Conservation (phyloP, 2,329 filamentous ascomycete genomes). For the Davidsoniella neocaledoniae region DNA sequence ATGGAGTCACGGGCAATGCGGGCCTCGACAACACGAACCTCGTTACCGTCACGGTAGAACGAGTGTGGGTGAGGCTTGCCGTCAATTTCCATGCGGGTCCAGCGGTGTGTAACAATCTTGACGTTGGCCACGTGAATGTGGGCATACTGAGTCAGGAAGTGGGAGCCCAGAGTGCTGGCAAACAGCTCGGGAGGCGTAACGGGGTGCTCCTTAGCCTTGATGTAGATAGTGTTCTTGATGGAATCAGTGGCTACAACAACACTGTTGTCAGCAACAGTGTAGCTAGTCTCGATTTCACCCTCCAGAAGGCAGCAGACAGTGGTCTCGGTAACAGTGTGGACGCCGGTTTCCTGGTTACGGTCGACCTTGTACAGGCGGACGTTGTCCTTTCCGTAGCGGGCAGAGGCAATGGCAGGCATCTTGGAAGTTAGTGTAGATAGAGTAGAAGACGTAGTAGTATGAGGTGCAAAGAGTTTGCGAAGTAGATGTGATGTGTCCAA, state of each 20-base stretch:
- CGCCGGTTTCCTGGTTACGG: conserved; percentile 55
- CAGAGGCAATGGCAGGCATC: conserved; percentile 43
- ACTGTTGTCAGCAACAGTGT: conserved; percentile 86
- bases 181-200: conserved; percentile 89
- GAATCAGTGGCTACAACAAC: conserved; percentile 93
- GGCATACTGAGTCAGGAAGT: conserved; percentile 75
- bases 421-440: conserved; percentile 9
- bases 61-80: conserved; percentile 88
- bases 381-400: conserved; percentile 90
- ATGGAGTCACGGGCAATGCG: conserved; percentile 54
- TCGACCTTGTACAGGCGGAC: conserved; percentile 94
- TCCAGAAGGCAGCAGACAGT: conserved; percentile 85
- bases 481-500: too few species aligned
- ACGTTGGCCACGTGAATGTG: conserved; percentile 80
- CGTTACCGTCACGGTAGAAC: conserved; percentile 77
- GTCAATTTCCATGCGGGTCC: conserved; percentile 76
- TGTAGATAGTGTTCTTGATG: conserved; percentile 95
- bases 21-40: conserved; percentile 71
- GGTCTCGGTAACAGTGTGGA: conserved; percentile 84
- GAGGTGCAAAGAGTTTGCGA: too few species aligned
- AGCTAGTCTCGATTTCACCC: conserved; percentile 78
- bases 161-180: conserved; percentile 64
- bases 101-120: conserved; percentile 69
- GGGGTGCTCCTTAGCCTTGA: conserved; percentile 84
- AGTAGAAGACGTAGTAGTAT: too few species aligned